These are phyloP conservation scores for Coemansia reversa DNA, from an alignment of 192 early-diverging fungal genomes.

Conservation along the genomic window DNA sequence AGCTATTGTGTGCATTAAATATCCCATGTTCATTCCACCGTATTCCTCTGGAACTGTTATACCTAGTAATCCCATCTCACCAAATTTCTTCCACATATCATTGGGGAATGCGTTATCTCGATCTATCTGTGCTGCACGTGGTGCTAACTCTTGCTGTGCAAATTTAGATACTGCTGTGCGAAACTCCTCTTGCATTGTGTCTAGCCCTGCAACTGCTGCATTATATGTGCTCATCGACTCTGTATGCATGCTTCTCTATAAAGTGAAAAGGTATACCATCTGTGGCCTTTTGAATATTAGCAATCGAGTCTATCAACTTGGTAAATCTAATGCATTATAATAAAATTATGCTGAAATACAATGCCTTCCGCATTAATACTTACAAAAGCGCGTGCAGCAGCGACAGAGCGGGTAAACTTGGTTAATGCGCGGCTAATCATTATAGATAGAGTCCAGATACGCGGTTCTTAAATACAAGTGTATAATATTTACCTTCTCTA, in stretches of 20 bases:
- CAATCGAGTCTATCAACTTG: too few species aligned
- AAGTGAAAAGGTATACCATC: too few species aligned
- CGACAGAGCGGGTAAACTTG: neutral
- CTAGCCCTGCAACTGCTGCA: conserved; percentile 70
- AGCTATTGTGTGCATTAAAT: conserved; percentile 83
- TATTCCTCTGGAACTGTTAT: conserved; percentile 85
- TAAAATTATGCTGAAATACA: too few species aligned
- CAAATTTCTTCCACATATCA: conserved; percentile 98
- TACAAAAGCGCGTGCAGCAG: neutral
- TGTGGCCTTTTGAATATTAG: too few species aligned
- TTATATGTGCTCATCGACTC: conserved; percentile 64
- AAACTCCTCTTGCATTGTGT: conserved; percentile 71
- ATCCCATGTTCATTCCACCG: conserved; percentile 87
- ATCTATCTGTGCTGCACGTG: conserved; percentile 80
- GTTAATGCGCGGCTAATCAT: neutral
- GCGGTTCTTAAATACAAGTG: too few species aligned
- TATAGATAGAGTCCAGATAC: too few species aligned
- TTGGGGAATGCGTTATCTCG: conserved; percentile 83
- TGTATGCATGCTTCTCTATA: neutral
- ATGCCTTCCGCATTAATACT: too few species aligned
- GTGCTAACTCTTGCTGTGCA: conserved; percentile 78
- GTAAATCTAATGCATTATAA: too few species aligned
- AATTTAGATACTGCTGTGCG: conserved; percentile 72
- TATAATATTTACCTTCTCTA: too few species aligned
- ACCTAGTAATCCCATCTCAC: conserved; percentile 92